Evolutionary conservation across 2,329 filamentous ascomycete genomes (phyloP).

Genomic region (Metarhizium rileyi): DNA sequence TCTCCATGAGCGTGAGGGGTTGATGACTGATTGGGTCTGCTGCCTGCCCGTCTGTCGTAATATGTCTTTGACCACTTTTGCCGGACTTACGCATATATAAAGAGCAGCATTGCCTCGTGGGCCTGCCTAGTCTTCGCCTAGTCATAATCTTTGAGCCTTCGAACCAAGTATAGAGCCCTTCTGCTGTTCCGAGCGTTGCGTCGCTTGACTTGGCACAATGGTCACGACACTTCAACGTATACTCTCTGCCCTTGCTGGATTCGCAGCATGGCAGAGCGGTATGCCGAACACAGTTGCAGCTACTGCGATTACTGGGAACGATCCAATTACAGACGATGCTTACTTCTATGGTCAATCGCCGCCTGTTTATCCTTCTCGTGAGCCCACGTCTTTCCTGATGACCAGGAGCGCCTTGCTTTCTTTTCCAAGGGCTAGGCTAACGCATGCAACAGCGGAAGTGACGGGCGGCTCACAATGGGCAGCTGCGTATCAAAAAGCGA

Average conservation of each 20-base stretch:
- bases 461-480: slow-evolving; percentile 51
- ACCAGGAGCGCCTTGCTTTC: no score
- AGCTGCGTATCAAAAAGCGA: slow-evolving; percentile 56
- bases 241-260: slow-evolving; percentile 3
- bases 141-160: no score
- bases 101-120: no score
- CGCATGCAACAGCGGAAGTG: slow-evolving; percentile 32
- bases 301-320: slow-evolving; percentile 4
- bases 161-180: neutral
- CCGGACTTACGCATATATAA: no score
- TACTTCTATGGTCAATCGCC: slow-evolving; percentile 42
- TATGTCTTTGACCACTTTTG: no score
- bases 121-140: no score
- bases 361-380: slow-evolving; percentile 42
- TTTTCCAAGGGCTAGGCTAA: neutral
- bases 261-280: slow-evolving; percentile 1
- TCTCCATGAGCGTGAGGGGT: no score
- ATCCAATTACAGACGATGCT: slow-evolving; percentile 27
- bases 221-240: neutral
- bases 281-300: neutral
- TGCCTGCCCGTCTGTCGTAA: no score
- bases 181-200: neutral
- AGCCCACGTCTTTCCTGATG: no score
- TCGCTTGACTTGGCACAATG: neutral
- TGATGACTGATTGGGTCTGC: no score